Base-by-base conservation (phyloP, 768 basidiomycete genomes). In the Amanita rubescens region DNA sequence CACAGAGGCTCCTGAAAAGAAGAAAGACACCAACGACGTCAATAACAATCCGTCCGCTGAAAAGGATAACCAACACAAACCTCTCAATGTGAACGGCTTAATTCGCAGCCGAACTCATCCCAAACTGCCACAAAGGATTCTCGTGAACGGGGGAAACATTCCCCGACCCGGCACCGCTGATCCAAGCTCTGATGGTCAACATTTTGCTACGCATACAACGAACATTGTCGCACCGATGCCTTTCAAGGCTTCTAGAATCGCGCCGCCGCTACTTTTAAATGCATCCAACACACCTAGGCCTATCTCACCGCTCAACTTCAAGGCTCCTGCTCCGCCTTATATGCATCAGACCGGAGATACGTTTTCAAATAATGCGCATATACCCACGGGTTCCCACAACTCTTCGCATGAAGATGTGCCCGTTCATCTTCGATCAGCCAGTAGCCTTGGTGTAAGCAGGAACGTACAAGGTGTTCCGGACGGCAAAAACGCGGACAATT, bases 121-220 rank as follows among this genome's bases (percentile, higher is more conserved):
- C 41, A 49, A 55, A 30, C 41, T 47, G 17, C 38, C 46, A 17
- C 57, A 56, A 32, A 54, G 51, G 20, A 47, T 57, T 9, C 55
- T 55, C 32, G 42, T 34, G 17, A 49, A n/a, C 51, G 46, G 49
- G 55, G 45, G 34, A 44, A 20, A 32, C 10, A 50, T 58, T 27
- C 12, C 51, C 3, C 49, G 66, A 19, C 67, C 69, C 39, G 67
- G 62, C 32, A 69, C 68, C 12, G 63, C 67, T 8, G 65, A 65
- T 57, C 65, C 67, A 11, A 65, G 67, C 33, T 67, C 66, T 22
- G 54, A 63, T 14, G 64, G 64, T 14, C 27, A 63, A 59, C 20
- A 53, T 54, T 24, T 60, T 60, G n/a, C n/a, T 55, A 22, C 62
- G 54, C 38, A 55, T 41, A 42, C 38, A 49, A 19, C 27, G 9